Percentiles rank a stretch among this genome's conserved stretches.
Conservation (phyloP, 345 rosid species). For the Euphorbia lathyris region DNA sequence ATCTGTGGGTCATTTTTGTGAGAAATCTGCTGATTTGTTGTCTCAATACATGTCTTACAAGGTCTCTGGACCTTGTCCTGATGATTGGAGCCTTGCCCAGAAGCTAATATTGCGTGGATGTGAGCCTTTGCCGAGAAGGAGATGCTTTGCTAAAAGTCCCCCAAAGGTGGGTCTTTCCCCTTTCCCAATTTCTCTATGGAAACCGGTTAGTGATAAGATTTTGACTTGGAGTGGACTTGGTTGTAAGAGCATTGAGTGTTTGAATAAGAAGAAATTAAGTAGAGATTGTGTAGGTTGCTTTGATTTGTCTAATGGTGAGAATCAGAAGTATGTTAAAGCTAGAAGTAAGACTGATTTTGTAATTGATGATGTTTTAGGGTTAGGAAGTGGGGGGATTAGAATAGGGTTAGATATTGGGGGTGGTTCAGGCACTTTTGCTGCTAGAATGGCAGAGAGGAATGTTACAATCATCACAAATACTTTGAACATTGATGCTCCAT, state of each 20-base stretch:
- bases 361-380: conserved; percentile 65
- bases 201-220: conserved; percentile 68
- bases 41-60: conserved; percentile 82
- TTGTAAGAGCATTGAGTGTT: conserved; percentile 74
- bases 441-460: conserved; percentile 89
- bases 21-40: conserved; percentile 76
- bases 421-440: conserved; percentile 88
- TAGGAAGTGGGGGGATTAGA: conserved; percentile 69
- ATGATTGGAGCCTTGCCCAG: conserved; percentile 79
- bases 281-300: conserved; percentile 83
- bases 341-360: conserved; percentile 79
- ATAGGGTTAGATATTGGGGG: conserved; percentile 86
- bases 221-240: conserved; percentile 90
- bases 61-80: conserved; percentile 63
- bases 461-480: conserved; percentile 72
- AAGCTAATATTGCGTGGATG: conserved; percentile 66
- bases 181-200: conserved; percentile 72
- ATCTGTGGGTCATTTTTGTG: conserved; percentile 90
- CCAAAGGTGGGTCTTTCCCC: conserved; percentile 59
- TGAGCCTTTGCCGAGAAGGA: conserved; percentile 89
- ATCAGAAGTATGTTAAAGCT: conserved; percentile 61
- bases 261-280: conserved; percentile 70
- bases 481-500: conserved; percentile 73
- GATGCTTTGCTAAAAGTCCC: conserved; percentile 68
- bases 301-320: conserved; percentile 56